Evolutionary conservation across 371 early-diverging fungal genomes (phyloP), one percentile per base, ranked within the genome.

Genomic region (Mortierella sp.): DNA sequence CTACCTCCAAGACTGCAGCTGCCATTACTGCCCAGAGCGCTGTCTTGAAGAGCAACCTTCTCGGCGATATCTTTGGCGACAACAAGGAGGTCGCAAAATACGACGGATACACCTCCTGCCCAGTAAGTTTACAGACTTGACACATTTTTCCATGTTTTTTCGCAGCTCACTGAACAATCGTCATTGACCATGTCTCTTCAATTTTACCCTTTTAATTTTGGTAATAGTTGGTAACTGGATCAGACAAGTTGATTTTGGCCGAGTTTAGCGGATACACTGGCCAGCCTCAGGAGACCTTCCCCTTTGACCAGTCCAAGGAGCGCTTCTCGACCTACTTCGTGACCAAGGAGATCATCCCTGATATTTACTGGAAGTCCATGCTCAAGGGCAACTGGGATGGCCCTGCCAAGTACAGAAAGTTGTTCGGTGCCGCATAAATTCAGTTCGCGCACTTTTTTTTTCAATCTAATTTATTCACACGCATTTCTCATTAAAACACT

Each of bases 1-100:
- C 97, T n/a, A 97, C 97, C 1, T 96, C 96, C 83, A 97, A 97
- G 90, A 97, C 97, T 1, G 97, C 97, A 1, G 97, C 97, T 27
- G 97, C 97, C 27, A 96, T 95, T 74, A 94, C 97, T 10, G 93
- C 92, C 49, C 95, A 97, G 89, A 93, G 96, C 6, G 92, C 90
- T 32, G 95, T 96, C 1, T 83, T 96, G 46, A 95, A 93, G 87
- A 88, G 90, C 83, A 97, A 97, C 88, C 86, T 97, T 84, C 90
- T 96, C 75, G 90, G 91, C 60, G 93, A 93, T 75, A 90, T 96
- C 72, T 83, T 89, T 72, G 78, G 79, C 4, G 78, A 74, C 35
- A 68, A 10, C 41, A 83, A 77, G 32, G 72, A 76, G 48, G 60
- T 80, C 14, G 75, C 72, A 35, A 72, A 79, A 73, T 84, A 79